These are phyloP conservation scores for Geotrichum klebahnii DNA, from an alignment of 1,139 yeast genomes.

Conservation along the genomic window DNA sequence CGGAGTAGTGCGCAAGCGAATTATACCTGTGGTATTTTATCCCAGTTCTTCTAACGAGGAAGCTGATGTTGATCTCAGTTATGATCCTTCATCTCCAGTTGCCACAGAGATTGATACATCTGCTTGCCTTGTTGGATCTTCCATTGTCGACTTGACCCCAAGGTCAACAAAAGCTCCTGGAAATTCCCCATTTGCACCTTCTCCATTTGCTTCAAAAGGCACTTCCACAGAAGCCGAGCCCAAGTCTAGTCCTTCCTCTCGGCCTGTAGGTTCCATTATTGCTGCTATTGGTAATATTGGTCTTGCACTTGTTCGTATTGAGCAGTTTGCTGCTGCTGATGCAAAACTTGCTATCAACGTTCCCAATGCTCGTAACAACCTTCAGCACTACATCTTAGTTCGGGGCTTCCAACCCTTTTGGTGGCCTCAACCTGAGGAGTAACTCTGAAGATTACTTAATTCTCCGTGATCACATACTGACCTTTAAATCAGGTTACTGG, in stretches of 20 bases:
- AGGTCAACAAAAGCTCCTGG: conserved; percentile 11
- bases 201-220: conserved; percentile 36
- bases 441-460: background rate
- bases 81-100: conserved; percentile 24
- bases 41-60: conserved; percentile 28
- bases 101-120: conserved; percentile 19
- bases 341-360: conserved; percentile 34
- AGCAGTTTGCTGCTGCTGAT: conserved; percentile 42
- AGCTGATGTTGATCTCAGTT: conserved; percentile 29
- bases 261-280: conserved; percentile 52
- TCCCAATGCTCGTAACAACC: conserved; percentile 30
- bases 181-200: conserved; percentile 22
- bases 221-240: conserved; percentile 6
- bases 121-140: conserved; percentile 15
- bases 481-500: background rate
- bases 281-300: conserved; percentile 60
- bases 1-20: conserved; percentile 75
- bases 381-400: conserved; percentile 40
- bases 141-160: conserved; percentile 19
- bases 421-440: conserved; percentile 50
- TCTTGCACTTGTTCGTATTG: conserved; percentile 54
- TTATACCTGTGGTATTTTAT: conserved; percentile 65
- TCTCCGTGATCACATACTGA: background rate
- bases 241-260: conserved; percentile 15
- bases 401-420: conserved; percentile 57